Percentiles rank a stretch among this genome's conserved stretches.
Conservation (phyloP, 768 basidiomycete species). For the Rubroboletus satanas region DNA sequence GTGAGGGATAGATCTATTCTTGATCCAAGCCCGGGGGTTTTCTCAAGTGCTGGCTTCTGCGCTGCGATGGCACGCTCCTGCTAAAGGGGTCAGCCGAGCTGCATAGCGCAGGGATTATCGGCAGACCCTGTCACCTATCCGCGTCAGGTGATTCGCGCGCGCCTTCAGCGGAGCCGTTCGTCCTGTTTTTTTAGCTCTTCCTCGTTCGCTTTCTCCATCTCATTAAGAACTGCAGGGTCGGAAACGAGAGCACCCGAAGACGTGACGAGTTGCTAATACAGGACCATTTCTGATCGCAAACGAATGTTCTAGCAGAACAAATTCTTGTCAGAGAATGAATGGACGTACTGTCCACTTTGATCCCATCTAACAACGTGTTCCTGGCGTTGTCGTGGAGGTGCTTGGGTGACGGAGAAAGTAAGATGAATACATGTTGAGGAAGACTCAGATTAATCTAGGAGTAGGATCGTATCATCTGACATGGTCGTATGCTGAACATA, state of each 20-base stretch:
- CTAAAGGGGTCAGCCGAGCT: background rate
- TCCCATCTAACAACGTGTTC: constrained; percentile 61
- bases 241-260: constrained; percentile 45
- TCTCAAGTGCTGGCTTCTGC: constrained; percentile 79
- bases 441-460: constrained; percentile 83
- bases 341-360: constrained; percentile 59
- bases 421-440: constrained; percentile 73
- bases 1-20: constrained; percentile 91
- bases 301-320: background rate
- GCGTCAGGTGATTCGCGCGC: constrained; percentile 78
- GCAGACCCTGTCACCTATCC: constrained; percentile 77
- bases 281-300: constrained; percentile 70
- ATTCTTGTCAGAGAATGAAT: background rate
- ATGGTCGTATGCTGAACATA: constrained; percentile 36
- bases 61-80: constrained; percentile 82
- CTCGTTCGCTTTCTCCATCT: constrained; percentile 53
- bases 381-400: constrained; percentile 67
- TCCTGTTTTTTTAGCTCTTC: constrained; percentile 73
- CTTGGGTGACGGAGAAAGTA: constrained; percentile 57
- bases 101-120: background rate
- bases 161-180: constrained; percentile 71
- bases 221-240: constrained; percentile 30
- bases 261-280: constrained; percentile 66
- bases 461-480: constrained; percentile 81
- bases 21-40: constrained; percentile 89